Evolutionary conservation across 164 flowering plant species (phyloP), one percentile per base, ranked within the genome.

Genomic region (Tinospora cordifolia): DNA sequence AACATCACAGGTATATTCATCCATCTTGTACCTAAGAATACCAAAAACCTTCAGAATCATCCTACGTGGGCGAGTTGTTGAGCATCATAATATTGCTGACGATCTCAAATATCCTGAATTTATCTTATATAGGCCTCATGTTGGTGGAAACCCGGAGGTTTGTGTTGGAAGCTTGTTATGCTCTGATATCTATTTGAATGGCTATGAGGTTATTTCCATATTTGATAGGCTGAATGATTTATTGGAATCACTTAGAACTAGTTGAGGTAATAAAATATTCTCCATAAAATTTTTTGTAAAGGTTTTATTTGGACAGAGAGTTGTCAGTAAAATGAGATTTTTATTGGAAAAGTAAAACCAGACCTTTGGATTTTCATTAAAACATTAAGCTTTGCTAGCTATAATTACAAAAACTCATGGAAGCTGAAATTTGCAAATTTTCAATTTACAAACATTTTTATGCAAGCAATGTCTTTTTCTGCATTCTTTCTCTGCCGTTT

Each of bases 91-190:
- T 71, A 77, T 94, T 80, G 99, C 88, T 34, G 74, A 81, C 73
- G 97, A 89, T 81, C 88, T 94, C 70, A 87, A 84, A 74, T 85
- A 54, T 77, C 83, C 77, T 12, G 87, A 94, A 69, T 88, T 76
- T 79, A 90, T 94, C 65, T 38, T 85, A 73, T 94, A 94, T 75
- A 87, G 69, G 77, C 99, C 99, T 80, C 87, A 88, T 26, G 81
- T 62, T 74, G 88, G 81, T 67, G 87, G 87, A 75, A 30, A 63
- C 63, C 69, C 64, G 60, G 92, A 94, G 98, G 99, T 92, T 71
- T 59, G 74, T 69, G 21, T 72, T 59, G 0, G 12, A 13, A 11
- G 44, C 26, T 12, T 59, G 22, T 41, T 41, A 3, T 64, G 14
- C 26, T 34, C 34, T 36, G n/a, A 25, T 47, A 69, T 62, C 7